Evolutionary conservation across 2,329 filamentous ascomycete species (phyloP), one percentile per base, ranked within the genome.

Genomic region (Arthrobotrys sinensis): DNA sequence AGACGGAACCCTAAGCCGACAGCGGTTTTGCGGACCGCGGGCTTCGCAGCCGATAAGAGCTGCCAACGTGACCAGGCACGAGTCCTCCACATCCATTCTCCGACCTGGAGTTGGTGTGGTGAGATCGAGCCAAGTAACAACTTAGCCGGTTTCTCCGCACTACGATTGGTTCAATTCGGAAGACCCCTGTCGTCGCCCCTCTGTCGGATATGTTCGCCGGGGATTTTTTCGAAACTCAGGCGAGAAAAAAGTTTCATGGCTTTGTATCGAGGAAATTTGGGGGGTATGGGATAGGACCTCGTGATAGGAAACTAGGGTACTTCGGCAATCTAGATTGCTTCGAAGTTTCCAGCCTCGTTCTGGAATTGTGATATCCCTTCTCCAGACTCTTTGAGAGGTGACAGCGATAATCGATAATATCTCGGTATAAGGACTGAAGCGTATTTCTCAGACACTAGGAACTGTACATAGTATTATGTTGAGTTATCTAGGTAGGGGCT

Each of bases 11-110:
- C 38, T 68, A 60, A 71, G 50, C 73, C 73, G 73, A 53, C 66
- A 71, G 66, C 73, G 73, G 73, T 77, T 71, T 70, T 40, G 66
- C 73, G 73, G 73, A 66, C 73, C 73, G 73, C 66, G 66, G 73
- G 34, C 65, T 46, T 52, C 40, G 28, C 50, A 66, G 34, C 70
- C 70, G 70, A 38, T 12, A 43, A 75, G 21, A 4, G 10, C 19
- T 43, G 34, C 45, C 28, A 75, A 70, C 40, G 66, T 77, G 73
- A 77, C 65, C 72, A 76, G 36, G 38, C 19, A 52, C 8, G 32
- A 38, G 16, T 24, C 65, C 66, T 70, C 73, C 73, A 77, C 73
- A 24, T 71, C 48, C 16, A 28, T 71, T 55, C 48, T 77, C 73
- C 73, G 73, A 77, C 32, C 19, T n/a, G 45, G 24, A 43, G 8